Evolutionary conservation across 2,329 filamentous ascomycete genomes (phyloP), one percentile per base, ranked within the genome.

Genomic region (Ophiostoma perfectum): DNA sequence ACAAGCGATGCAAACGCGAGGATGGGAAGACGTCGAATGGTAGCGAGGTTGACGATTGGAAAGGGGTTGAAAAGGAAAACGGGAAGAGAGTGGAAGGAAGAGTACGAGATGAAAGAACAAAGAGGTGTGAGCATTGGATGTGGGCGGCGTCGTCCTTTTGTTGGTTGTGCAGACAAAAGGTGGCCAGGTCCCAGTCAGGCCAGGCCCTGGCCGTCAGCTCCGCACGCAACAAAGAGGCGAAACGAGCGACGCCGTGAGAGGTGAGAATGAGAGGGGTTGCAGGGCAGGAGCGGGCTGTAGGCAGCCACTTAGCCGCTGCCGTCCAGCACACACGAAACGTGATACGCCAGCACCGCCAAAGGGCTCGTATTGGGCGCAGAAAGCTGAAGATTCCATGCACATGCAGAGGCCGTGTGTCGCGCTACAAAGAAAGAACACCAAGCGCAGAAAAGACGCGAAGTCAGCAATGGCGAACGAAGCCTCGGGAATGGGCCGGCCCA

Each of bases 141-240:
- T 27, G 49, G 49, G 49, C 49, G 18, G 49, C 18, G 49, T 18
- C 49, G 18, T 55, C 18, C 49, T 55, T 55, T 55, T 55, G 49
- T 36, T 55, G 3, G 27, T 27, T 27, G 27, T 27, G 27, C 1
- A 27, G 27, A 55, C n/a, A 55, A 27, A 18, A 36, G 49, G 8
- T 18, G 18, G 49, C 27, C 49, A 55, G 45, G n/a, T 27, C 27
- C 45, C 45, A 49, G 45, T 49, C 45, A 49, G 49, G 27, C 49
- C 49, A 55, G 14, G 4, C 14, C 49, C 49, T 55, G 49, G 49
- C n/a, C 18, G 49, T n/a, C 12, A 55, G n/a, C n/a, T 55, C 49
- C 49, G n/a, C 14, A 27, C 49, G 18, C 18, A 55, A 27, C 49
- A 55, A 55, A 55, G 49, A 55, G 49, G 49, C 49, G 49, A 55